Conservation (phyloP, 2,329 filamentous ascomycete species). For the Alternaria brassicicola region DNA sequence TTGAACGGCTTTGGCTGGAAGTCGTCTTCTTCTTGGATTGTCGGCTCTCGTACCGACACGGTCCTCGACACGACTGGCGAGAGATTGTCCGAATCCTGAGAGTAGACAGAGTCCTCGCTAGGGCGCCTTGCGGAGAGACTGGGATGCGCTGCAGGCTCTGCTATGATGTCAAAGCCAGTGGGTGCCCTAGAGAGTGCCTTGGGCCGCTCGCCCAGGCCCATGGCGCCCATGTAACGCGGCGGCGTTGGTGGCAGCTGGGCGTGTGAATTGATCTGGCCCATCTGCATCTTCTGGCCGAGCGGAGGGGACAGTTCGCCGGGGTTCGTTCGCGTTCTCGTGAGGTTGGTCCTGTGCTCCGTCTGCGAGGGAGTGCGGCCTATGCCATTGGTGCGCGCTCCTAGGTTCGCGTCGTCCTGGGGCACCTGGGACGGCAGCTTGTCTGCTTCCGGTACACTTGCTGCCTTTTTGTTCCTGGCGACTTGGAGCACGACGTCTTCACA, state of each 20-base stretch:
- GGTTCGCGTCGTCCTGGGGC: conserved; percentile 40
- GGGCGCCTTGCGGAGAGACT: conserved; percentile 19
- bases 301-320: conserved; percentile 46
- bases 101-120: conserved; percentile 43
- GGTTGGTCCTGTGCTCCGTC: conserved; percentile 36
- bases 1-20: conserved; percentile 63
- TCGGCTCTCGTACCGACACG: conserved; percentile 37
- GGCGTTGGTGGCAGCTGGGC: conserved; percentile 35
- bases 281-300: conserved; percentile 45
- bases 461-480: conserved; percentile 65
- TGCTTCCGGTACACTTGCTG: conserved; percentile 23
- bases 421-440: conserved; percentile 26
- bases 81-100: conserved; percentile 38
- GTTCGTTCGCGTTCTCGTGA: conserved; percentile 43
- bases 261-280: conserved; percentile 45
- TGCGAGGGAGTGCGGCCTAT: conserved; percentile 36
- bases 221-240: conserved; percentile 39
- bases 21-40: conserved; percentile 50
- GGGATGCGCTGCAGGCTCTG: conserved; percentile 15
- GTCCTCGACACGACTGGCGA: conserved; percentile 34
- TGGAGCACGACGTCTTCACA: conserved; percentile 73
- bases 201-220: conserved; percentile 46
- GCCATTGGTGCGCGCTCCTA: conserved; percentile 35
- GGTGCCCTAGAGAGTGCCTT: conserved; percentile 38
- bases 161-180: conserved; percentile 41